Evolutionary conservation across 768 basidiomycete genomes (phyloP).

Genomic region (Mycena albidolilacea): DNA sequence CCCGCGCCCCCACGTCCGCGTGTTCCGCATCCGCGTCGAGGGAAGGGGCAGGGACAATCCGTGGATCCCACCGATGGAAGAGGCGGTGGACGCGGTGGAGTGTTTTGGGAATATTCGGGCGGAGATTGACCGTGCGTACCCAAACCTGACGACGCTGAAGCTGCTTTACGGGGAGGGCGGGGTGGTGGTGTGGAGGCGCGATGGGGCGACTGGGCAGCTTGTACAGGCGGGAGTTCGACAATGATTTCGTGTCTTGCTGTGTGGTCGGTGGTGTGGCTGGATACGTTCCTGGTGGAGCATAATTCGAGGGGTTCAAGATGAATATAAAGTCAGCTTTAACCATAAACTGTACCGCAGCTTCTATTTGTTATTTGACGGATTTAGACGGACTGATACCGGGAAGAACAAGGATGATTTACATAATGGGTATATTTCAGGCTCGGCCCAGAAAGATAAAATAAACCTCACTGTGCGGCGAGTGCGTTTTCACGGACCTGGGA

Average conservation of each 20-base stretch:
- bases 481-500: too few species aligned
- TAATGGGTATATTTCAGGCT: too few species aligned
- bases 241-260: background rate
- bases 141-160: slow-evolving; percentile 31
- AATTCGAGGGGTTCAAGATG: too few species aligned
- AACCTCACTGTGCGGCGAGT: too few species aligned
- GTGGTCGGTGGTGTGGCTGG: too few species aligned
- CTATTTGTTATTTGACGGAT: too few species aligned
- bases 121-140: slow-evolving; percentile 31
- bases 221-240: background rate
- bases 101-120: slow-evolving; percentile 17
- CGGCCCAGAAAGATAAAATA: too few species aligned
- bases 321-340: too few species aligned
- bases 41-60: slow-evolving; percentile 37
- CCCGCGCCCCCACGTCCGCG: slow-evolving; percentile 13
- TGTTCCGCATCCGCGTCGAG: slow-evolving; percentile 32
- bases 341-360: too few species aligned
- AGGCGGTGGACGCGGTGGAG: slow-evolving; percentile 31
- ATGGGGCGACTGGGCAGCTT: background rate
- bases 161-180: slow-evolving; percentile 35
- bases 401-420: too few species aligned
- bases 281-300: too few species aligned
- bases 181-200: slow-evolving; percentile 32
- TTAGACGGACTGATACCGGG: too few species aligned
- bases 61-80: slow-evolving; percentile 39